Evolutionary conservation across 345 rosid species (phyloP), one percentile per base, ranked within the genome.

Genomic region (Cardiospermum halicacabum): DNA sequence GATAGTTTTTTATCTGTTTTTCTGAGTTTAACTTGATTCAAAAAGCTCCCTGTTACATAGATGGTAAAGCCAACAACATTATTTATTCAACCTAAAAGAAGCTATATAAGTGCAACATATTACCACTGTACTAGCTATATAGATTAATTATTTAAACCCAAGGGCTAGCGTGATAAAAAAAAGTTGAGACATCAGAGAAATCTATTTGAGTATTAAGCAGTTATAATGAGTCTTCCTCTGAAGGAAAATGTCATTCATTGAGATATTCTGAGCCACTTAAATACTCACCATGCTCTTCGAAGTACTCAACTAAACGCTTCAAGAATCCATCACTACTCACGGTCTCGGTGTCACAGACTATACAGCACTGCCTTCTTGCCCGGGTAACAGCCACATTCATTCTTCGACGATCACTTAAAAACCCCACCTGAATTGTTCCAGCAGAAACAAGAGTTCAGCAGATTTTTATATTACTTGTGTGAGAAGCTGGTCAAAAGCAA

Each of bases 351-450:
- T 94, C 96, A 31, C 99, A 94, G 55, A 94, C 75, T 51, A 94
- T 58, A 74, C 99, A 91, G 53, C 97, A 89, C 66, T 94, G 96
- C 69, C 99, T 84, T 76, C 99, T 87, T 53, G 95, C 84, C 36
- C 91, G 87, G 45, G 97, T 91, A 69, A 91, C 96, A 26, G 99
- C 98, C 68, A 91, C 97, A 56, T 94, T 89, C 97, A 94, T 94
- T 64, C 96, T 72, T 73, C 99, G 81, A 24, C 61, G 81, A 60
- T 94, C 97, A 45, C 89, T 87, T 37, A 89, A 40, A 79, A 94
- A 94, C 15, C 99, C 95, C 61, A 91, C 92, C 96, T 86, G 79
- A 70, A 48, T 42, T 47, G 39, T 67, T 66, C 39, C 24, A 22
- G 26, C 69, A 64, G 15, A 60, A 51, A 9, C 22, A 1, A 55